Base-by-base conservation (phyloP, 768 basidiomycete species). In the Filobasidium wieringae region DNA sequence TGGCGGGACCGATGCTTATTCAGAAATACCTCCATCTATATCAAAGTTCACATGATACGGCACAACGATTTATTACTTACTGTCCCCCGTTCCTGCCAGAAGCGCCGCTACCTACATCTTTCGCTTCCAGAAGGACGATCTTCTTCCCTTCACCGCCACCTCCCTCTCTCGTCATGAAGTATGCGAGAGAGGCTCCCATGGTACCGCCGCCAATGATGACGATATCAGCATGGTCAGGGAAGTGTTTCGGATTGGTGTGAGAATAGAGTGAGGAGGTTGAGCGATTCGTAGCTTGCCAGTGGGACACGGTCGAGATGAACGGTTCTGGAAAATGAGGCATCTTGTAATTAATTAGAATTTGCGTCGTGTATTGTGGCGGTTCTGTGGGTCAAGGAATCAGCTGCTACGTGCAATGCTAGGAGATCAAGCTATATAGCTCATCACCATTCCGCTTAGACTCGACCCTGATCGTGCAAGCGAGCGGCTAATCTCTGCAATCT, bases 251-350 rank as follows among this genome's bases (percentile, higher is more conserved):
- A 37, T 11, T 19, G 24, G 22, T 37, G 34, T 53, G 52, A n/a
- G 9, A 9, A 29, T 53, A 53, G 9, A 53, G 33, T 15, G 52
- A 53, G 30, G 32, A 7, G 17, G 32, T 9, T 8, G 32, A 31
- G 7, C 52, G 52, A 26, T 53, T 33, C 7, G 66, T 65, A 14
- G 66, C 66, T 52, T 68, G 67, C 67, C 67, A 68, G 53, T 68
- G 64, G 8, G 67, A 68, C 27, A 66, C 65, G 4, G 66, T 65
- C 6, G 67, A 68, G 6, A 37, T 56, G 61, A 65, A 68, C 9
- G 62, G 58, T 51, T 68, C 64, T 36, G 67, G 67, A 55, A 66
- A 68, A 32, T 49, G 62, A 1, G 67, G 63, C 67, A 68, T 68
- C 30, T 0, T 61, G n/a, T n/a, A n/a, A n/a, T n/a, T n/a, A n/a